Percentiles rank a stretch among this genome's conserved stretches.
These are phyloP conservation scores for Waltiozyma sp. DNA, from an alignment of 1,139 yeast species.

Conservation along the genomic window DNA sequence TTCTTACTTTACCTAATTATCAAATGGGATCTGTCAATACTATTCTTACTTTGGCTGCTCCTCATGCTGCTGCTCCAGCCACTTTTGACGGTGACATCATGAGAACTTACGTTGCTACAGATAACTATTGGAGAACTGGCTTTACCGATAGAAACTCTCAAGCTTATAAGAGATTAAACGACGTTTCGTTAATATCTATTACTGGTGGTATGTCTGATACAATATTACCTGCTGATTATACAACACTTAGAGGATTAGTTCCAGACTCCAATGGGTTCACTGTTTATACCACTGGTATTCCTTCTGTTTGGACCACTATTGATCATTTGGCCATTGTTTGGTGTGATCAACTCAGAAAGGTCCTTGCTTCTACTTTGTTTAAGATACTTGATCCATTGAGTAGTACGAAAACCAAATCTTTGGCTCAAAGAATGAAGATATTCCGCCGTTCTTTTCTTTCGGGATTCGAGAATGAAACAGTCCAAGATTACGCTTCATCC, in stretches of 20 bases:
- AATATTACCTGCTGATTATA: slow-evolving; percentile 88
- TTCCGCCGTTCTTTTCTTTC: slow-evolving; percentile 43
- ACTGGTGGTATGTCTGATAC: slow-evolving; percentile 86
- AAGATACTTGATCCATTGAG: slow-evolving; percentile 41
- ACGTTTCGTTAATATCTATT: slow-evolving; percentile 58
- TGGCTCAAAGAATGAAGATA: slow-evolving; percentile 45
- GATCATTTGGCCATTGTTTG: slow-evolving; percentile 96
- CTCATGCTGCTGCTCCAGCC: slow-evolving; percentile 90
- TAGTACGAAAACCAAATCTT: slow-evolving; percentile 36
- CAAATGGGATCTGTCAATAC: slow-evolving; percentile 64
- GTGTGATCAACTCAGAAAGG: slow-evolving; percentile 81
- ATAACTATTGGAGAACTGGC: slow-evolving; percentile 71
- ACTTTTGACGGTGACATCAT: slow-evolving; percentile 87
- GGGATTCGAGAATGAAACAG: slow-evolving; percentile 40
- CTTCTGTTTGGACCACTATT: slow-evolving; percentile 87
- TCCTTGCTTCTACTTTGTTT: slow-evolving; percentile 47
- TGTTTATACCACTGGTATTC: slow-evolving; percentile 76
- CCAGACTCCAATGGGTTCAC: slow-evolving; percentile 75
- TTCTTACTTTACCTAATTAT: slow-evolving; percentile 74
- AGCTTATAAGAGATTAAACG: slow-evolving; percentile 32
- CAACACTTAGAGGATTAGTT: slow-evolving; percentile 60
- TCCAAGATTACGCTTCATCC: slow-evolving; percentile 18
- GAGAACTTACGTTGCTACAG: slow-evolving; percentile 61
- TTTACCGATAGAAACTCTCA: slow-evolving; percentile 22
- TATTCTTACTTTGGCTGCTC: slow-evolving; percentile 79